Base-by-base conservation (phyloP, 2,329 filamentous ascomycete species). In the Alternaria solani region DNA sequence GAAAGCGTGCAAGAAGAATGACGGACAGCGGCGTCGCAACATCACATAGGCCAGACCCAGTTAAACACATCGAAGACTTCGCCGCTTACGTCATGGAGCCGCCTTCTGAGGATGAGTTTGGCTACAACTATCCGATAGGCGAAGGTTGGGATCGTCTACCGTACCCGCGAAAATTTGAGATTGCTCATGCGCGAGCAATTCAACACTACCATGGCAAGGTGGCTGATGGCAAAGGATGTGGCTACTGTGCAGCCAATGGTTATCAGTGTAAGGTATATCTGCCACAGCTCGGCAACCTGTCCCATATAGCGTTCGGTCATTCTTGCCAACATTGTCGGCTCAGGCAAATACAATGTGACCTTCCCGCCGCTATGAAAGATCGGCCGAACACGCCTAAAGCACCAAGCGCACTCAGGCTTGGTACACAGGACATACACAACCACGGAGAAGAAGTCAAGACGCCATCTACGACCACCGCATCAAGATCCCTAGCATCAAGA, bases 141-240 rank as follows among this genome's bases (percentile, higher is more conserved):
- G 46, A 55, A 38, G 34, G 34, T 9, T 62, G 62, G 59, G 28
- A 55, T 18, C 12, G 7, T 7, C 32, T 36, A 14, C 14, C 32
- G 32, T 36, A 49, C 28, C 4, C 30, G 14, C 9, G 30, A 12
- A 63, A 59, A 16, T 12, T 61, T 7, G 42, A 55, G 18, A 44
- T 65, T 41, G 63, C 63, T 14, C 61, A 63, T 34, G 63, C 61
- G 34, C 51, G 57, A 44, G 51, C 53, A 8, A 65, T 65, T 12
- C 63, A 63, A 28, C 7, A 41, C 14, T 34, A 23, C 14, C 58
- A 57, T 41, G 57, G 63, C 23, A 51, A 51, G 26, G 38, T 25
- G 18, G 41, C 47, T 14, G 36, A 55, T 38, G 48, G 39, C n/a
- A 28, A 16, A 34, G 41, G 44, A 30, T 57, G 61, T n/a, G 53